A percentile compares a stretch with the other conserved stretches of the same genome.
These are phyloP conservation scores for Ottelia alismoides DNA, from an alignment of 106 monocot genomes.

Conservation along the genomic window DNA sequence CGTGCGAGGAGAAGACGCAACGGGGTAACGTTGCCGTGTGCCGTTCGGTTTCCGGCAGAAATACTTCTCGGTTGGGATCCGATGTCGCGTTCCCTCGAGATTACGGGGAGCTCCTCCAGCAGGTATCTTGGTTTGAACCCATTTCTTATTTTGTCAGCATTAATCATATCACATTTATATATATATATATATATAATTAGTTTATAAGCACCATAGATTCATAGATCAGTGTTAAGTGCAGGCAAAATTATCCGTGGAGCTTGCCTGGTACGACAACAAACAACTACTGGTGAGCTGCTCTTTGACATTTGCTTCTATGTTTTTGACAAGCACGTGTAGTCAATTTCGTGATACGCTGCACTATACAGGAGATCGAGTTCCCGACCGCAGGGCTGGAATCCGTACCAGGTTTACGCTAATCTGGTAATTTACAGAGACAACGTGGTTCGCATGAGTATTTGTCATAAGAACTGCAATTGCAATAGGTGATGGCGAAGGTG, in stretches of 20 bases:
- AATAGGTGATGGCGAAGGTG: constrained; percentile 96
- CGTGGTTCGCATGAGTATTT: too few species aligned
- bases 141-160: neutral
- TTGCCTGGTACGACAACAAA: constrained; percentile 61
- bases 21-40: too few species aligned
- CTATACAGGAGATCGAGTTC: constrained; percentile 83
- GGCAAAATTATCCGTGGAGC: constrained; percentile 67
- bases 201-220: too few species aligned
- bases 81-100: constrained; percentile 7
- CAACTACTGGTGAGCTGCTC: constrained; percentile 58
- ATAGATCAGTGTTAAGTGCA: constrained; percentile 7
- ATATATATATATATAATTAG: too few species aligned
- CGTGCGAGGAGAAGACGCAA: too few species aligned
- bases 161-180: neutral
- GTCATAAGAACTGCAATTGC: too few species aligned
- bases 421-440: neutral
- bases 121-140: constrained; percentile 1
- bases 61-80: neutral
- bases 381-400: constrained; percentile 87
- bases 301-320: too few species aligned
- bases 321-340: neutral
- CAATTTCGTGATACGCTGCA: neutral
- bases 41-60: neutral
- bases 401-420: constrained; percentile 59
- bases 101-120: constrained; percentile 13